Percentiles rank a stretch among this genome's conserved stretches.
Conservation (phyloP, 2,329 filamentous ascomycete species). For the Neurospora sp. region DNA sequence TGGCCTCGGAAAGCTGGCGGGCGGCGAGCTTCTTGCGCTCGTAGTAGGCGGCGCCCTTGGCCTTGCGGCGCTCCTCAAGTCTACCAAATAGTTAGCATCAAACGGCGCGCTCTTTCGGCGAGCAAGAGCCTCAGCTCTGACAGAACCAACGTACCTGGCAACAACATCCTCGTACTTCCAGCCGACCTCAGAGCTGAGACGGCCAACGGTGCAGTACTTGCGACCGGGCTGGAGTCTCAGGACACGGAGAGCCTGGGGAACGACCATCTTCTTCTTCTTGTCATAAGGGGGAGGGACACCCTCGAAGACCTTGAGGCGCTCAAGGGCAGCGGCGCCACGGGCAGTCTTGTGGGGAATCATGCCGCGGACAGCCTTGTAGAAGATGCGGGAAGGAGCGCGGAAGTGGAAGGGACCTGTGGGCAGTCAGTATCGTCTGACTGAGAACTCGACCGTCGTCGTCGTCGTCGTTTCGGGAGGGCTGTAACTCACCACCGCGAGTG, state of each 20-base stretch:
- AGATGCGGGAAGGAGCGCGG: slow-evolving; percentile 97
- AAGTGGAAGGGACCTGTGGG: slow-evolving; percentile 92
- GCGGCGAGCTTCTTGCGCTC: slow-evolving; percentile 97
- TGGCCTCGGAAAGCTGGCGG: slow-evolving; percentile 82
- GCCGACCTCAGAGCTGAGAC: slow-evolving; percentile 97
- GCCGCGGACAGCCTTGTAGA: slow-evolving; percentile 99
- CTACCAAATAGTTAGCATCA: slow-evolving; percentile 37
- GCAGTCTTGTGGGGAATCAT: slow-evolving; percentile 99
- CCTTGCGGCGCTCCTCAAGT: slow-evolving; percentile 99
- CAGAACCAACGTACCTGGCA: slow-evolving; percentile 62
- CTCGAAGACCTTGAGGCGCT: slow-evolving; percentile 99
- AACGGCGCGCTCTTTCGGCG: neutral
- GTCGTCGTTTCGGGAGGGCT: slow-evolving; percentile 23
- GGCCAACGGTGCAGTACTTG: slow-evolving; percentile 99
- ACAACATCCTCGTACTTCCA: slow-evolving; percentile 99
- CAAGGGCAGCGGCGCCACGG: slow-evolving; percentile 89
- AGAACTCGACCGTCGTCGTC: slow-evolving; percentile 1
- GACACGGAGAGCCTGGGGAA: slow-evolving; percentile 94
- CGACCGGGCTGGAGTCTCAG: slow-evolving; percentile 95
- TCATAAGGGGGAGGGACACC: slow-evolving; percentile 98
- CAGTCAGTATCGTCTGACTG: slow-evolving; percentile 37
- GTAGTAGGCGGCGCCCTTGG: slow-evolving; percentile 98
- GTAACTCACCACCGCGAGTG: slow-evolving; percentile 80
- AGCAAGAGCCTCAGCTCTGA: neutral
- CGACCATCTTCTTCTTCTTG: slow-evolving; percentile 99